Percentiles rank a stretch among this genome's conserved stretches.
Evolutionary conservation across 176 grass and related monocot species (phyloP).

Genomic region (Aegilops longissima): DNA sequence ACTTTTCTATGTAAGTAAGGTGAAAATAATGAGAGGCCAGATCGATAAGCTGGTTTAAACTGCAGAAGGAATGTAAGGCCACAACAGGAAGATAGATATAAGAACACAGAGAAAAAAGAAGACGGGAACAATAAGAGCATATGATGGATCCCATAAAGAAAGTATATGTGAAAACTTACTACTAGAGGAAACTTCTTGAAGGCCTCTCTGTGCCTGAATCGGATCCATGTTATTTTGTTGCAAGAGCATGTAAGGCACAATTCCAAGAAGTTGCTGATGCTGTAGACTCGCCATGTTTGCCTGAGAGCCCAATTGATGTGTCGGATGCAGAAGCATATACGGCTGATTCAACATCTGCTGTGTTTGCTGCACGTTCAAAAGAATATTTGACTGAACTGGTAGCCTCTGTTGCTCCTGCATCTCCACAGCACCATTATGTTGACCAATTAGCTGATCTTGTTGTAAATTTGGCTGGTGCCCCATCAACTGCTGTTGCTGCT

Average conservation of each 20-base stretch:
- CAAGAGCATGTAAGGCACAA: conserved; percentile 51
- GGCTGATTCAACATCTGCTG: too few relatives aligned
- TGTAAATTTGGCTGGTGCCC: too few relatives aligned
- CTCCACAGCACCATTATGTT: too few relatives aligned
- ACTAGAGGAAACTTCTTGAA: conserved; percentile 84
- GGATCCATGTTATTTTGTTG: conserved; percentile 64
- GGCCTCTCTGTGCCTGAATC: conserved; percentile 51
- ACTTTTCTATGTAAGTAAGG: background rate
- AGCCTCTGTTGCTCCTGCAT: too few relatives aligned
- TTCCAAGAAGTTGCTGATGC: conserved; percentile 68
- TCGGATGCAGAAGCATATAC: conserved; percentile 43
- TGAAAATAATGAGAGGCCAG: background rate
- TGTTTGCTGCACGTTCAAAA: too few relatives aligned
- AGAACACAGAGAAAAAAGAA: background rate
- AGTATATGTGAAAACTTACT: conserved; percentile 45
- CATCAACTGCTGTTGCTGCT: too few relatives aligned
- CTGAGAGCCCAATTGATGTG: conserved; percentile 51
- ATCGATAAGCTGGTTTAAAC: background rate
- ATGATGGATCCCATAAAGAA: background rate
- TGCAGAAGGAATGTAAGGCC: background rate
- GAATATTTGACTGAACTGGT: too few relatives aligned
- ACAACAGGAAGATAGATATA: background rate
- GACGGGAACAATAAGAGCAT: background rate
- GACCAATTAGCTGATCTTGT: too few relatives aligned
- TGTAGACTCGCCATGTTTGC: conserved; percentile 53